Evolutionary conservation across 2,329 filamentous ascomycete genomes (phyloP).

Genomic region (Alternaria sp.): DNA sequence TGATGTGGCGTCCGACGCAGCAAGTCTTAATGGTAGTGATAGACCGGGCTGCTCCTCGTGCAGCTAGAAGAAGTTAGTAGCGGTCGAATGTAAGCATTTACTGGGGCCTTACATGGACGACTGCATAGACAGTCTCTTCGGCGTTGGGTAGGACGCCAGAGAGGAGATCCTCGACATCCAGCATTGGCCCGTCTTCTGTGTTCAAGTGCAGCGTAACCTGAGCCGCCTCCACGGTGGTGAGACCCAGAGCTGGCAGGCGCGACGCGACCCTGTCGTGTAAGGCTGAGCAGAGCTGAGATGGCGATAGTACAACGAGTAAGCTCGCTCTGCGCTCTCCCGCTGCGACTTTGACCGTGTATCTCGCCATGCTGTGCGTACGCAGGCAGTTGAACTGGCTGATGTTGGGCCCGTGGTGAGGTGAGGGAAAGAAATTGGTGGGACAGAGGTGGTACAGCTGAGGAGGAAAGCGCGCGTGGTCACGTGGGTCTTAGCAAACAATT

Average conservation of each 20-base stretch:
- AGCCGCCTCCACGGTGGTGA: not conserved
- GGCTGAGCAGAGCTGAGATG: not conserved
- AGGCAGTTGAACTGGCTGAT: not conserved
- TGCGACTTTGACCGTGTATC: not conserved
- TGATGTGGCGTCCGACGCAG: not conserved
- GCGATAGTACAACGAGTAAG: not conserved
- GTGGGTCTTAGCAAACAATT: no score
- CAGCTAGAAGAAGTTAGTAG: no score
- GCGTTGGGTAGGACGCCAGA: not conserved
- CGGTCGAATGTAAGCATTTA: no score
- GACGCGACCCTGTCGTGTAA: not conserved
- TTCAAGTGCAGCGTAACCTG: not conserved
- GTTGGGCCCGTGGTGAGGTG: not conserved
- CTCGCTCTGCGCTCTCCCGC: not conserved
- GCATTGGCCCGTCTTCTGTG: not conserved
- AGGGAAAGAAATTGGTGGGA: no score
- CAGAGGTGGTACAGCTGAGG: no score
- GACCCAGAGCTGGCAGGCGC: not conserved
- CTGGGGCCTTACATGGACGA: not conserved
- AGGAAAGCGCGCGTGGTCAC: no score
- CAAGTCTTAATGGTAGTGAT: rapidly evolving
- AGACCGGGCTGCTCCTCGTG: not conserved
- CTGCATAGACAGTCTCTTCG: not conserved
- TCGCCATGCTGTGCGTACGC: not conserved
- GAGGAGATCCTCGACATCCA: not conserved